These are phyloP conservation scores for Parasitella parasitica DNA, from an alignment of 371 early-diverging fungal species.

Conservation along the genomic window DNA sequence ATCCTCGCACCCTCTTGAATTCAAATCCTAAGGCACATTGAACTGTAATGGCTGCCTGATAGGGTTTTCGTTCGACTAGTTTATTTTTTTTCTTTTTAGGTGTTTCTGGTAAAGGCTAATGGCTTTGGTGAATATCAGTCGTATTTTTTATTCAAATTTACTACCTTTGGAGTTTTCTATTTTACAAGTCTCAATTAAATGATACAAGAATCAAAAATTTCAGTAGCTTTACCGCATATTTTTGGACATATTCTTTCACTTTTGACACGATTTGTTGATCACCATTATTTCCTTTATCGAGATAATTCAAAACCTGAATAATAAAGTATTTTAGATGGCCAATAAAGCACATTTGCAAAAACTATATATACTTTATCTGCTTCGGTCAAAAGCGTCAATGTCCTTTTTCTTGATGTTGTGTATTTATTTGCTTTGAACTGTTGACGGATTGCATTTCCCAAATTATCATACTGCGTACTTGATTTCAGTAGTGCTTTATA, in stretches of 20 bases:
- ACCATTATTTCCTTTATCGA: conserved; percentile 2
- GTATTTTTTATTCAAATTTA: neutral
- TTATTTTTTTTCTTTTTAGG: neutral
- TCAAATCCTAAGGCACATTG: conserved; percentile 5
- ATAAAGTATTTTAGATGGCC: neutral
- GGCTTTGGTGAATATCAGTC: neutral
- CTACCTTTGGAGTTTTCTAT: neutral
- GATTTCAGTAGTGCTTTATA: conserved; percentile 21
- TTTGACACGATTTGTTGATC: neutral
- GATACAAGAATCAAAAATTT: neutral
- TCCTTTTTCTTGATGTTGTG: conserved; percentile 8
- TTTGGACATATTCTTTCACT: neutral
- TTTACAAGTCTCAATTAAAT: neutral
- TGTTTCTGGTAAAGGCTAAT: neutral
- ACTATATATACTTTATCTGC: neutral
- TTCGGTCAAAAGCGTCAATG: conserved; percentile 3
- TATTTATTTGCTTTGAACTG: conserved; percentile 11
- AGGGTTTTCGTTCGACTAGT: conserved; percentile 14
- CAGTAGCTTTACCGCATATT: neutral
- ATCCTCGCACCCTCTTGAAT: conserved; percentile 28
- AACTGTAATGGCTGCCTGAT: conserved; percentile 14
- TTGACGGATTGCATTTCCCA: neutral
- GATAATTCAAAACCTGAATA: conserved; percentile 1
- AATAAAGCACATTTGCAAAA: too few species aligned
- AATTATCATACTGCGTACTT: conserved; percentile 5